These are phyloP conservation scores for Ricinus communis DNA, from an alignment of 345 rosid genomes.

Conservation along the genomic window DNA sequence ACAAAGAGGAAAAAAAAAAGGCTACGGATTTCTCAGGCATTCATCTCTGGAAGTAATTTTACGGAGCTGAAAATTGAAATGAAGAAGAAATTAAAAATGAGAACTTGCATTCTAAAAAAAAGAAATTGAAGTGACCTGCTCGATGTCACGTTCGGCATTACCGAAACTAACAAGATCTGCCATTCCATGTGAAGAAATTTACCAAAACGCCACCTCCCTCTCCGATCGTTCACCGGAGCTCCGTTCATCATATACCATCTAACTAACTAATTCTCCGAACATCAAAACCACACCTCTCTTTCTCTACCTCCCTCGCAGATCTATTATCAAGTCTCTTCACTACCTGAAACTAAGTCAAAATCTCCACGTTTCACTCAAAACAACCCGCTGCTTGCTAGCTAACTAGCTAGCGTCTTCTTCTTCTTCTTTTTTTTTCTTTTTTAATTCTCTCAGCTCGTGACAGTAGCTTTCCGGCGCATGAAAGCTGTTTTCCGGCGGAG, in stretches of 20 bases:
- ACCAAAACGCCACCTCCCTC: constrained; percentile 67
- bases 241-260: constrained; percentile 78
- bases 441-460: not conserved
- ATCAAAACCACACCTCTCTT: constrained; percentile 9
- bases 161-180: constrained; percentile 96
- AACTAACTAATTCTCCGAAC: constrained; percentile 16
- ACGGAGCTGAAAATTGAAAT: too few relatives aligned
- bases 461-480: not conserved
- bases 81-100: not conserved
- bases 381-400: too few relatives aligned
- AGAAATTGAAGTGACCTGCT: constrained; percentile 50
- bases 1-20: too few relatives aligned
- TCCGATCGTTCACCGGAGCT: constrained; percentile 70
- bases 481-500: not conserved
- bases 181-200: constrained; percentile 89
- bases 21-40: too few relatives aligned
- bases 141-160: constrained; percentile 77
- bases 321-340: not conserved
- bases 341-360: constrained; percentile 17
- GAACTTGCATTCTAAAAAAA: not conserved
- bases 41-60: too few relatives aligned
- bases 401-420: not conserved
- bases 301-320: constrained; percentile 5
- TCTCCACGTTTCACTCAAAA: constrained; percentile 15
- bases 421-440: too few relatives aligned